Evolutionary conservation across 2,329 filamentous ascomycete species (phyloP).

Genomic region (Huntiella abstrusa): DNA sequence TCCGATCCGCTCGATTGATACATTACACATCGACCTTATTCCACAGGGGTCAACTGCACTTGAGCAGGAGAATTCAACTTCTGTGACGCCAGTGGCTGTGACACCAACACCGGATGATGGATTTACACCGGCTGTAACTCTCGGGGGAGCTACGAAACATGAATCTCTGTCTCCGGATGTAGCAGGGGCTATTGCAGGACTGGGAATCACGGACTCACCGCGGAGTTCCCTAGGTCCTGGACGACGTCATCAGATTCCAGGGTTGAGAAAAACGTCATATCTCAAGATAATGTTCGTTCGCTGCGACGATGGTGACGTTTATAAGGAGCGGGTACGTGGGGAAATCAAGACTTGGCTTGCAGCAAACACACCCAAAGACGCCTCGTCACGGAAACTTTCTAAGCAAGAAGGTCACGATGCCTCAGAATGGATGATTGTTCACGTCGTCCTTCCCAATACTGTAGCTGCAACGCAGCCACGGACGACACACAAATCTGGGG

Average conservation of each 20-base stretch:
- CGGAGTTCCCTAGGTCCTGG: conserved; percentile 23
- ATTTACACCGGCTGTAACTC: conserved; percentile 37
- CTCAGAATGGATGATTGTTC: conserved; percentile 85
- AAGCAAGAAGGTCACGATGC: conserved; percentile 87
- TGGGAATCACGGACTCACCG: conserved; percentile 16
- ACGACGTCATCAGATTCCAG: conserved; percentile 85
- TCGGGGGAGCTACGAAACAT: conserved; percentile 17
- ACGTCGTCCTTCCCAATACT: conserved; percentile 79
- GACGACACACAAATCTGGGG: conserved; percentile 32
- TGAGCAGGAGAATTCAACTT: conserved; percentile 15
- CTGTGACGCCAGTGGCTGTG: conserved; percentile 15
- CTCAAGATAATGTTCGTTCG: conserved; percentile 75
- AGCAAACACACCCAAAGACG: conserved; percentile 35
- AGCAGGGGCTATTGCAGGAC: conserved; percentile 19
- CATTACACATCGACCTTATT: conserved; percentile 77
- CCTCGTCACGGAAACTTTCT: conserved; percentile 25
- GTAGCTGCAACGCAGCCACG: conserved; percentile 61
- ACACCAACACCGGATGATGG: conserved; percentile 33
- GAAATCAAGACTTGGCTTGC: conserved; percentile 86
- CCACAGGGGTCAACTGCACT: conserved; percentile 33
- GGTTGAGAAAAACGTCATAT: conserved; percentile 80
- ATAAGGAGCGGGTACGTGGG: conserved; percentile 62
- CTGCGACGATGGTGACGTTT: conserved; percentile 89
- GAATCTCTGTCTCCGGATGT: conserved; percentile 19
- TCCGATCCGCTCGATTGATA: conserved; percentile 81